Conservation (phyloP, 2,329 filamentous ascomycete species). For the Sclerotinia trifoliorum region DNA sequence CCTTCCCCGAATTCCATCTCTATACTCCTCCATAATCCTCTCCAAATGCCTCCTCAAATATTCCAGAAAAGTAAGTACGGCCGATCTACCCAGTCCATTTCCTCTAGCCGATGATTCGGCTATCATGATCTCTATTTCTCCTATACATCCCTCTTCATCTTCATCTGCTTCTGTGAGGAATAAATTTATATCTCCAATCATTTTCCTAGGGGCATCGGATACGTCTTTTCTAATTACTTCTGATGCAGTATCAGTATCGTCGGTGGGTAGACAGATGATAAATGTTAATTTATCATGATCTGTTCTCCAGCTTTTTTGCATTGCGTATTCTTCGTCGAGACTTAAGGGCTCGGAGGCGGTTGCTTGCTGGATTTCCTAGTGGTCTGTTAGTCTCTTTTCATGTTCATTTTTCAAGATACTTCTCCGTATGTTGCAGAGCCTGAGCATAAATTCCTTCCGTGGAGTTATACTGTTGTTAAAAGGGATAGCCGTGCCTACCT, state of each 20-base stretch:
- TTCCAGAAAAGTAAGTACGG: slow-evolving; percentile 65
- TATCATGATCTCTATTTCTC: slow-evolving; percentile 87
- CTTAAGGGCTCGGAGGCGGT: slow-evolving; percentile 86
- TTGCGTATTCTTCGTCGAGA: slow-evolving; percentile 79
- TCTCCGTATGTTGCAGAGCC: too few relatives aligned
- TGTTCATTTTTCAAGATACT: too few relatives aligned
- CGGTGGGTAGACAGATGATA: slow-evolving; percentile 60
- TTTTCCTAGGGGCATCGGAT: slow-evolving; percentile 53
- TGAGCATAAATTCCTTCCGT: too few relatives aligned
- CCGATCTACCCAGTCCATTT: slow-evolving; percentile 62
- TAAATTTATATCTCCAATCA: slow-evolving; percentile 77
- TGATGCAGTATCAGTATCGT: neutral
- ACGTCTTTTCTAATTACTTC: neutral
- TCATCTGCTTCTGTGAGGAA: slow-evolving; percentile 65
- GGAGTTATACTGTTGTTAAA: too few relatives aligned
- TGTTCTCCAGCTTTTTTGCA: slow-evolving; percentile 83
- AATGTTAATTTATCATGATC: slow-evolving; percentile 90
- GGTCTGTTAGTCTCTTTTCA: neutral
- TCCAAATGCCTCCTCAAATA: slow-evolving; percentile 60
- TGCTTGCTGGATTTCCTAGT: slow-evolving; percentile 70
- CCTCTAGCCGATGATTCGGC: slow-evolving; percentile 58
- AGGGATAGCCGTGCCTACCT: slow-evolving; percentile 17
- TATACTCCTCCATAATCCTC: slow-evolving; percentile 58
- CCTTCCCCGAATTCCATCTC: slow-evolving; percentile 10
- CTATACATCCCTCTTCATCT: slow-evolving; percentile 45